Evolutionary conservation across 2,329 filamentous ascomycete species (phyloP).

Genomic region (Clonostachys rhizophaga): DNA sequence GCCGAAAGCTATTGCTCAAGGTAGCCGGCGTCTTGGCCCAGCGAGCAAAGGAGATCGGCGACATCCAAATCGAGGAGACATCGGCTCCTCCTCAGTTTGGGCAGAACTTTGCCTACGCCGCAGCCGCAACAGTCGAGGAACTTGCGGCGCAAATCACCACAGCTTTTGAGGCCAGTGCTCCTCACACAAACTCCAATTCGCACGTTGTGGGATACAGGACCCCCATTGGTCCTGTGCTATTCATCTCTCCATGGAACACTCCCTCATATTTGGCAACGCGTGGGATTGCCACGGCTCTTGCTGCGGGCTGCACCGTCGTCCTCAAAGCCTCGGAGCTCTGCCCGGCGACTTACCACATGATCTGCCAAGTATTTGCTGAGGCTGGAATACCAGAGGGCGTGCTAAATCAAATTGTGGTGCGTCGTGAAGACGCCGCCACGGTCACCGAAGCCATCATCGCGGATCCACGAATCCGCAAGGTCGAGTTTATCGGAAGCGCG

Average conservation of each 20-base stretch:
- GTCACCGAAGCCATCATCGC: constrained; percentile 63
- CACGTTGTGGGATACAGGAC: too few relatives aligned
- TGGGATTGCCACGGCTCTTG: constrained; percentile 57
- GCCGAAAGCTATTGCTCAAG: too few relatives aligned
- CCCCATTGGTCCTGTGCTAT: too few relatives aligned
- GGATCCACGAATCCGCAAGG: constrained; percentile 17
- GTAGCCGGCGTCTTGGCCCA: too few relatives aligned
- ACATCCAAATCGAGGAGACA: too few relatives aligned
- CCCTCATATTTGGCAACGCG: constrained; percentile 10
- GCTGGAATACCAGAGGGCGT: constrained; percentile 69
- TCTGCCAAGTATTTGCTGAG: constrained; percentile 57
- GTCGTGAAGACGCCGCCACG: constrained; percentile 57
- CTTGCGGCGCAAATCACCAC: too few relatives aligned
- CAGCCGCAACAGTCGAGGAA: too few relatives aligned
- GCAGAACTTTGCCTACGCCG: too few relatives aligned
- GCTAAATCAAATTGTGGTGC: constrained; percentile 62
- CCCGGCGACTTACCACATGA: constrained; percentile 54
- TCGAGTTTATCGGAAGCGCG: constrained; percentile 37
- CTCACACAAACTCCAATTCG: too few relatives aligned
- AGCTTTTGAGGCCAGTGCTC: not conserved
- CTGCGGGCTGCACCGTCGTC: constrained; percentile 66
- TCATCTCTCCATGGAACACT: too few relatives aligned
- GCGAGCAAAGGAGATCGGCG: too few relatives aligned
- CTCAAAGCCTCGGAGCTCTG: constrained; percentile 64
- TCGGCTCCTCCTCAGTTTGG: too few relatives aligned